These are phyloP conservation scores for Tetragonia tetragonoides DNA, from an alignment of 148 eudicot genomes.

Conservation along the genomic window DNA sequence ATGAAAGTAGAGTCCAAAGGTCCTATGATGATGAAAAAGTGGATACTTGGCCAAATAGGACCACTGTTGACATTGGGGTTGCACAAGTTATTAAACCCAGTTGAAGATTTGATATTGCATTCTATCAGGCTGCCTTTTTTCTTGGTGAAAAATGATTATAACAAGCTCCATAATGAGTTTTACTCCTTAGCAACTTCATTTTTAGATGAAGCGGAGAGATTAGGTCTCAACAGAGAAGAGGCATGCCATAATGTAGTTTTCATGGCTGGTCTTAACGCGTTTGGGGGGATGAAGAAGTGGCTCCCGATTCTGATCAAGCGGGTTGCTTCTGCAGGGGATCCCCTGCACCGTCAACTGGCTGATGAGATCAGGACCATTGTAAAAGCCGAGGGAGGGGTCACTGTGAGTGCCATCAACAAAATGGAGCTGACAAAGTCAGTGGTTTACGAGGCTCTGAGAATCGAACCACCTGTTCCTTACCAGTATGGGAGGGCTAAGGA, in stretches of 20 bases:
- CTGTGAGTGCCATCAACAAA: conserved; percentile 35
- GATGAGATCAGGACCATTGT: conserved; percentile 49
- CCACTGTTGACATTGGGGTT: conserved; percentile 48
- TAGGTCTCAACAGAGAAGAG: conserved; percentile 53
- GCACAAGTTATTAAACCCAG: conserved; percentile 36
- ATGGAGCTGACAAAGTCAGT: conserved; percentile 55
- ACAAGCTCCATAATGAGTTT: conserved; percentile 45
- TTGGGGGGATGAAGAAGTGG: conserved; percentile 49
- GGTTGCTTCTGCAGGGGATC: conserved; percentile 50
- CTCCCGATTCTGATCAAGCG: conserved; percentile 50
- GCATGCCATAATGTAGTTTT: conserved; percentile 69
- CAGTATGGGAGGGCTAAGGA: conserved; percentile 55
- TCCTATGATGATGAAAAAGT: conserved; percentile 30
- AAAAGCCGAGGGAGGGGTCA: conserved; percentile 42
- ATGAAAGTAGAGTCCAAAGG: conserved; percentile 36
- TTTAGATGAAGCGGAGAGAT: conserved; percentile 49
- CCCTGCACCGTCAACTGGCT: conserved; percentile 42
- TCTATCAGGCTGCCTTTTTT: conserved; percentile 40
- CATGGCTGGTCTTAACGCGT: conserved; percentile 51
- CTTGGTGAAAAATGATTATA: conserved; percentile 43
- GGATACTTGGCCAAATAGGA: conserved; percentile 46
- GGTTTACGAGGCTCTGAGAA: conserved; percentile 51
- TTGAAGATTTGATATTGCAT: conserved; percentile 54
- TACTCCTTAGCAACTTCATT: conserved; percentile 22
- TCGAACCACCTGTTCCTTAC: conserved; percentile 55